Conservation (phyloP, 768 basidiomycete species). For the Leccinum broughii region DNA sequence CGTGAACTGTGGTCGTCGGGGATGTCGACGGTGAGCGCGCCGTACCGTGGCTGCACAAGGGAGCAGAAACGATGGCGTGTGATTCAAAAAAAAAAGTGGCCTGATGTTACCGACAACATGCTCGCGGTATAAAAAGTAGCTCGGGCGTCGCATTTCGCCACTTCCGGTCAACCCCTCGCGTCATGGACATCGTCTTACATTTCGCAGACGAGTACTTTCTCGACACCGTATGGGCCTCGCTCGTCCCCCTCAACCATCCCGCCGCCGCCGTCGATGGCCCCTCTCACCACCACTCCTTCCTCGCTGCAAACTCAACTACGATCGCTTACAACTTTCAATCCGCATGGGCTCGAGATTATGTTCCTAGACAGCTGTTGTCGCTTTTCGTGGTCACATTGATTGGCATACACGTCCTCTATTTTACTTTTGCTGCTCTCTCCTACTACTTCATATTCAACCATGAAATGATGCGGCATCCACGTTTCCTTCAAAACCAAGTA, state of each 20-base stretch:
- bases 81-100: constrained; percentile 33
- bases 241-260: constrained; percentile 58
- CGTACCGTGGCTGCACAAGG: neutral
- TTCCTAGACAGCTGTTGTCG: constrained; percentile 77
- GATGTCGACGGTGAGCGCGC: neutral
- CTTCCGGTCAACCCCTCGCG: neutral
- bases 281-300: constrained; percentile 23
- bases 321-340: constrained; percentile 46
- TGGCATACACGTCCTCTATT: constrained; percentile 86
- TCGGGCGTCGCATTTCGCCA: neutral
- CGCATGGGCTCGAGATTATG: constrained; percentile 83
- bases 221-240: constrained; percentile 75
- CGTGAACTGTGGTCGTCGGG: neutral
- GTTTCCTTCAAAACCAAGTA: constrained; percentile 89
- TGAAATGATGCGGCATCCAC: constrained; percentile 92
- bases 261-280: constrained; percentile 40
- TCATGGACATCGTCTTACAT: constrained; percentile 81
- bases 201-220: constrained; percentile 70
- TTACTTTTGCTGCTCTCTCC: constrained; percentile 81
- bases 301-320: constrained; percentile 40
- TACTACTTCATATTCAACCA: constrained; percentile 91
- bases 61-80: constrained; percentile 12
- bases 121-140: constrained; percentile 23
- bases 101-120: constrained; percentile 24
- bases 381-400: constrained; percentile 69